These are phyloP conservation scores for Metarhizium album DNA, from an alignment of 2,329 filamentous ascomycete genomes.

Conservation along the genomic window DNA sequence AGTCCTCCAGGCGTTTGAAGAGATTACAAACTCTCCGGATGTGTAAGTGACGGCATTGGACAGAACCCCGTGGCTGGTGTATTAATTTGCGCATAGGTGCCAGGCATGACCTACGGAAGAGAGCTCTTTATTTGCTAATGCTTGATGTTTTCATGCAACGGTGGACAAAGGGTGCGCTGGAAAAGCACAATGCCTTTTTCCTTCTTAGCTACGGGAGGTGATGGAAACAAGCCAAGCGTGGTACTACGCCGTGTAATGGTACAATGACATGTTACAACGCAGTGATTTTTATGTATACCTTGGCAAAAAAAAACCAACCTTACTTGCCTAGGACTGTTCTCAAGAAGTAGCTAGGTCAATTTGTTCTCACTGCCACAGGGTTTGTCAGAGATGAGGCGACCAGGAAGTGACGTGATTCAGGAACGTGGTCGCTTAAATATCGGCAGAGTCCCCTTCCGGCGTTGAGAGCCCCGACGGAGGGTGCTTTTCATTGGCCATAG, in stretches of 20 bases:
- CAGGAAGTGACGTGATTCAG: not conserved
- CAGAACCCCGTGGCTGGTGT: not conserved
- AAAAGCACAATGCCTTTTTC: too few relatives aligned
- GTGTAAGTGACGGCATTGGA: constrained; percentile 26
- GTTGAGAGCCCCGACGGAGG: constrained; percentile 7
- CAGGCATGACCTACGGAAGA: not conserved
- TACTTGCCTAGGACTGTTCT: too few relatives aligned
- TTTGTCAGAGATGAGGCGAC: not conserved
- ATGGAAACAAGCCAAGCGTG: not conserved
- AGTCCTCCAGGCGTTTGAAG: constrained; percentile 69
- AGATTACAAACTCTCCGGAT: constrained; percentile 56
- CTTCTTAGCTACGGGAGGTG: too few relatives aligned
- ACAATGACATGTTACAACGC: too few relatives aligned
- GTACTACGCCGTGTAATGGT: not conserved
- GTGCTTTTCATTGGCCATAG: constrained; percentile 6
- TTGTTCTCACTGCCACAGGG: not conserved
- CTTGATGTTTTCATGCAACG: not conserved
- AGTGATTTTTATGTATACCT: not conserved
- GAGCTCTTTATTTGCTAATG: too few relatives aligned
- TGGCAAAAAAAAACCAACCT: too few relatives aligned
- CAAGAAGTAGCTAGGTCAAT: too few relatives aligned
- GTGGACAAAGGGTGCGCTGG: too few relatives aligned
- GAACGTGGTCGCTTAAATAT: constrained; percentile 6
- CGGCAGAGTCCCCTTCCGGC: constrained; percentile 2
- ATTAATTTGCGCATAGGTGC: not conserved